Evolutionary conservation across 2,329 filamentous ascomycete genomes (phyloP).

Genomic region (Pestalotiopsis sp.): DNA sequence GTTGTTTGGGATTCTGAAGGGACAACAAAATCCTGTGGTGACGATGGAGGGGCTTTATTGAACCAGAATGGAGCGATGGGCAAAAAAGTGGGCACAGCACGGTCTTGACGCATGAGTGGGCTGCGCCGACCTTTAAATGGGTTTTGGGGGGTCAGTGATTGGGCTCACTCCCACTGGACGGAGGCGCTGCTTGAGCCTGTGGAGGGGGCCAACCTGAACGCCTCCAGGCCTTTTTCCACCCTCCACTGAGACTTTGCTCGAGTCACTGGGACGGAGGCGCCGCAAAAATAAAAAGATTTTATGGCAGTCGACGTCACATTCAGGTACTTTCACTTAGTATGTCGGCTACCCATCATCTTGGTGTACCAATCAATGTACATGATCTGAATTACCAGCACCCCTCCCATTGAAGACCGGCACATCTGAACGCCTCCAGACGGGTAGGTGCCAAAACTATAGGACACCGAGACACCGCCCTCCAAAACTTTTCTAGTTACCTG

Average conservation of each 20-base stretch:
- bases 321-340: background rate
- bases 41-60: conserved; percentile 4
- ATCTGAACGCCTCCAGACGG: background rate
- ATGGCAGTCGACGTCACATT: background rate
- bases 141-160: background rate
- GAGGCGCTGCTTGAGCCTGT: too few relatives aligned
- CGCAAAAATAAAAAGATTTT: background rate
- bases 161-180: background rate
- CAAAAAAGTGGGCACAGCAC: background rate
- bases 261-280: background rate
- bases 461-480: background rate
- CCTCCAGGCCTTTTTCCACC: background rate
- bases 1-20: conserved; percentile 5
- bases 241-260: background rate
- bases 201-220: background rate
- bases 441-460: background rate
- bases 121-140: background rate
- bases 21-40: conserved; percentile 9
- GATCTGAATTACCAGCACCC: background rate
- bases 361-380: background rate
- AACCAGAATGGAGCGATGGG: background rate
- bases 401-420: background rate
- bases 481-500: background rate
- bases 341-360: background rate
- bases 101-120: background rate